phyloP scores from a whole-genome alignment of 2,329 filamentous ascomycete species.

The Fusarium nodosum region DNA sequence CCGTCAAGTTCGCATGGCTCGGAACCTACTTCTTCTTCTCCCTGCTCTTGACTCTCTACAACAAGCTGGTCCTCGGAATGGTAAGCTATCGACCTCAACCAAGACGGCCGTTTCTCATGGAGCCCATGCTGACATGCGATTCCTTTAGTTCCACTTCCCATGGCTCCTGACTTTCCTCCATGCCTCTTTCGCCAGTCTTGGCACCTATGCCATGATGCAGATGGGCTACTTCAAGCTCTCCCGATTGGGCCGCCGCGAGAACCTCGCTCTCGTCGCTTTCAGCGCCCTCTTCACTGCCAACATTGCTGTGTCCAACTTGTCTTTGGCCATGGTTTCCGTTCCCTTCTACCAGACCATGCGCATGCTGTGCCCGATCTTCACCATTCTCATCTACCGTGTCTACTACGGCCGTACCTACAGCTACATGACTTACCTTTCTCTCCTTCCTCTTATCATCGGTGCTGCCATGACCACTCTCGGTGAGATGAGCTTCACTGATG shows the following conservation, averaged over 20 bases:
- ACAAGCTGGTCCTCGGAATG: slow-evolving; percentile 69
- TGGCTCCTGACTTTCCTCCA: slow-evolving; percentile 73
- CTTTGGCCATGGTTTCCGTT: slow-evolving; percentile 72
- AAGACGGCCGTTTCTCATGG: no score
- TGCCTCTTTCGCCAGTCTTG: slow-evolving; percentile 68
- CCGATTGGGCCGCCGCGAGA: slow-evolving; percentile 65
- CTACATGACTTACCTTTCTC: slow-evolving; percentile 68
- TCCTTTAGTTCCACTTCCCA: slow-evolving; percentile 67
- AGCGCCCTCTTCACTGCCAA: slow-evolving; percentile 73
- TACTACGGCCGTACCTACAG: slow-evolving; percentile 69
- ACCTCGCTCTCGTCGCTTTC: slow-evolving; percentile 69
- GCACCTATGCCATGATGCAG: slow-evolving; percentile 66
- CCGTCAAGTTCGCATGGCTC: slow-evolving; percentile 64
- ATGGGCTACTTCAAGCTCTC: slow-evolving; percentile 67
- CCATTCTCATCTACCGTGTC: slow-evolving; percentile 71
- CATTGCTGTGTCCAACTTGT: slow-evolving; percentile 74
- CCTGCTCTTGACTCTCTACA: slow-evolving; percentile 67
- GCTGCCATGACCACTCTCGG: slow-evolving; percentile 72
- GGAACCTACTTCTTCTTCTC: slow-evolving; percentile 66
- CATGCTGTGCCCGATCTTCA: slow-evolving; percentile 72
- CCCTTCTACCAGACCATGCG: slow-evolving; percentile 76
- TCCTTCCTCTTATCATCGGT: slow-evolving; percentile 71
- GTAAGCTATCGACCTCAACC: slow-evolving; percentile 52
- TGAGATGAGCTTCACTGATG: slow-evolving; percentile 72
- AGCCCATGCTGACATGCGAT: slow-evolving; percentile 37